Evolutionary conservation across 768 basidiomycete species (phyloP), one percentile per base, ranked within the genome.

Genomic region (Tricholoma sp.): DNA sequence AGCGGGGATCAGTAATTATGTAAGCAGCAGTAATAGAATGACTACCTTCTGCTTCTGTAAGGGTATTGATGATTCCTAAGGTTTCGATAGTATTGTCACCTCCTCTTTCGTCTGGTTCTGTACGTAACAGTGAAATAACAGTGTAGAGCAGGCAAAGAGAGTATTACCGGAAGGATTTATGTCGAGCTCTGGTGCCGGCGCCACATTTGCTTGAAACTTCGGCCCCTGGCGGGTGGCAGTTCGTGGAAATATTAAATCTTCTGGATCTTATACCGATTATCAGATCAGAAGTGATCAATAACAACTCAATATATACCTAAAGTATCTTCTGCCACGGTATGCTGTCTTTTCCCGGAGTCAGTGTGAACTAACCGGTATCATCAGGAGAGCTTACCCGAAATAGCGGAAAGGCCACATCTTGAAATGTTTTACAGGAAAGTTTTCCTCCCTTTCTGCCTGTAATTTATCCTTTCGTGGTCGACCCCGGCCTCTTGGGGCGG

Each of bases 351-450:
- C 58, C 52, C 52, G 6, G 41, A 56, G 53, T 54, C 49, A 53
- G 54, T 36, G 20, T 60, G 13, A 28, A 12, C 13, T 33, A 28
- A 53, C 13, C 44, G 20, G 37, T 42, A 47, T 2, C 24, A 58
- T 29, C 24, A 39, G 31, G 49, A 61, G 24, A 18, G 72, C 89
- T 71, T 70, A 94, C 94, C 94, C 94, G 70, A 98, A 98, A 74
- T 99, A 99, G 55, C 97, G 81, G 74, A 95, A 97, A 3, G 86
- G 91, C 91, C 89, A 95, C 85, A 87, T 87, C 69, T 87, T 91
- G 74, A 82, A 94, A 71, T 91, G 88, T 65, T 89, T 92, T 58
- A 91, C 84, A 18, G 84, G 80, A 56, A 87, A 73, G 58, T 80
- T 88, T 70, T 89, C 88, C 69, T 90, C 89, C 62, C 82, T 83